Evolutionary conservation across 2,329 filamentous ascomycete genomes (phyloP).

Genomic region (Diaporthe australafricana): DNA sequence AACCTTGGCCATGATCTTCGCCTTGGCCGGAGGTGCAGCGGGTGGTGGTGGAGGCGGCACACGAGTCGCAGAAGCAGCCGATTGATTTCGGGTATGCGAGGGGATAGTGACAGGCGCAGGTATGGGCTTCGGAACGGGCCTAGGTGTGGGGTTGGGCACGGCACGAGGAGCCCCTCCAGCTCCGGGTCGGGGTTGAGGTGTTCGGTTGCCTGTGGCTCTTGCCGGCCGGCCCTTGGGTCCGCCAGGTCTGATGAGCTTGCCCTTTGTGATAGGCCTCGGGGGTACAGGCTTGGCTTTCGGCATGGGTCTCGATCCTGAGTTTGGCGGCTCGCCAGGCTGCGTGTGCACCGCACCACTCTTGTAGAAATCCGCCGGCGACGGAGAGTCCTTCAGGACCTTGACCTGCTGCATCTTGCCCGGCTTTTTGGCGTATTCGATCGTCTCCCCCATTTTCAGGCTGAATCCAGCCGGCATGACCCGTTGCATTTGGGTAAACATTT

Average conservation of each 20-base stretch:
- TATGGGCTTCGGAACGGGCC: conserved; percentile 40
- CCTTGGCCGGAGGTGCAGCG: conserved; percentile 70
- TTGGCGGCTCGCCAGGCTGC: conserved; percentile 83
- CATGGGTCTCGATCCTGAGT: conserved; percentile 84
- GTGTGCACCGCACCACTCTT: conserved; percentile 95
- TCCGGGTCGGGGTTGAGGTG: conserved; percentile 56
- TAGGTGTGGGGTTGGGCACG: conserved; percentile 42
- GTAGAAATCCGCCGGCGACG: conserved; percentile 83
- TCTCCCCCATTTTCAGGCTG: conserved; percentile 84
- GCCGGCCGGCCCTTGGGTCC: conserved; percentile 86
- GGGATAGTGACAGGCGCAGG: conserved; percentile 51
- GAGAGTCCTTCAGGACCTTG: conserved; percentile 90
- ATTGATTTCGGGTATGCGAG: conserved; percentile 67
- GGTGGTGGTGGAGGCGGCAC: conserved; percentile 76
- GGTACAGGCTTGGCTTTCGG: conserved; percentile 89
- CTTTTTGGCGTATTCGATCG: conserved; percentile 97
- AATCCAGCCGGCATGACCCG: conserved; percentile 83
- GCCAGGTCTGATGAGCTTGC: conserved; percentile 91
- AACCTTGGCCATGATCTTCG: conserved; percentile 86
- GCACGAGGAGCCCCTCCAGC: conserved; percentile 42
- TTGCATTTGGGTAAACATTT: conserved; percentile 93
- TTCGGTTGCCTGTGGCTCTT: conserved; percentile 68
- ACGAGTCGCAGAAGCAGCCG: conserved; percentile 61
- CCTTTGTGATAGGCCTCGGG: conserved; percentile 90
- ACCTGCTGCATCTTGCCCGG: conserved; percentile 90